Evolutionary conservation across 2,329 filamentous ascomycete genomes (phyloP).

Genomic region (Epichloe sibirici): DNA sequence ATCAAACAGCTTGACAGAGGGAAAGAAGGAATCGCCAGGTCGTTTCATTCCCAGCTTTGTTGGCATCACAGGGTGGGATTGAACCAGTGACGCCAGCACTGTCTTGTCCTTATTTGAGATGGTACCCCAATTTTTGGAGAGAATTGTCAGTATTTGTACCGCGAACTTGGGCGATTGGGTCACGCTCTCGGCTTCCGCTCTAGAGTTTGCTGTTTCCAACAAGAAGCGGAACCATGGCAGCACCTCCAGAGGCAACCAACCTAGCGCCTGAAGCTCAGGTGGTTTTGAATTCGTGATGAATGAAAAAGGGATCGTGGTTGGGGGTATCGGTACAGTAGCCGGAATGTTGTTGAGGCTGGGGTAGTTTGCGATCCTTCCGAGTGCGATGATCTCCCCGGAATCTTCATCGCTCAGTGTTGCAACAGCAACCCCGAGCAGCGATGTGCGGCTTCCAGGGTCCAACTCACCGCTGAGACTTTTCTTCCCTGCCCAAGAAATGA

Average conservation of each 20-base stretch:
- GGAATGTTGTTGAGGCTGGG: constrained; percentile 69
- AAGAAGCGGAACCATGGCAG: constrained; percentile 78
- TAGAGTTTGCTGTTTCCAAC: constrained; percentile 51
- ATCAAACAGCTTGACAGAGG: constrained; percentile 87
- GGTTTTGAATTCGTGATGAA: constrained; percentile 60
- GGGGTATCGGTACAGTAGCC: constrained; percentile 66
- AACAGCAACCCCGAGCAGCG: constrained; percentile 70
- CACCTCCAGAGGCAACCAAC: constrained; percentile 77
- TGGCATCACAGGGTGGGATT: constrained; percentile 64
- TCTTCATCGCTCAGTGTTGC: constrained; percentile 52
- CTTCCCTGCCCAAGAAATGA: constrained; percentile 71
- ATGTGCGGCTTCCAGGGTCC: constrained; percentile 52
- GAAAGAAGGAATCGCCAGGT: constrained; percentile 80
- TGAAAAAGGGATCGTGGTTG: constrained; percentile 71
- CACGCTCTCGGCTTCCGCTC: constrained; percentile 53
- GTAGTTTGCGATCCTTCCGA: constrained; percentile 64
- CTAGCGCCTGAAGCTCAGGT: constrained; percentile 63
- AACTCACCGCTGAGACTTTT: constrained; percentile 63
- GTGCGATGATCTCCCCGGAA: constrained; percentile 62
- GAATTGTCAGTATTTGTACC: constrained; percentile 59
- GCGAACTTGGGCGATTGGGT: constrained; percentile 64
- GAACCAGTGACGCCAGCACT: constrained; percentile 51
- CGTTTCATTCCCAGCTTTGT: constrained; percentile 84
- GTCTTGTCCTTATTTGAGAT: constrained; percentile 54
- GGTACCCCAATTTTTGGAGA: constrained; percentile 88